phyloP scores from a whole-genome alignment of 2,329 filamentous ascomycete genomes.

The Trichophyton mentagrophytes region DNA sequence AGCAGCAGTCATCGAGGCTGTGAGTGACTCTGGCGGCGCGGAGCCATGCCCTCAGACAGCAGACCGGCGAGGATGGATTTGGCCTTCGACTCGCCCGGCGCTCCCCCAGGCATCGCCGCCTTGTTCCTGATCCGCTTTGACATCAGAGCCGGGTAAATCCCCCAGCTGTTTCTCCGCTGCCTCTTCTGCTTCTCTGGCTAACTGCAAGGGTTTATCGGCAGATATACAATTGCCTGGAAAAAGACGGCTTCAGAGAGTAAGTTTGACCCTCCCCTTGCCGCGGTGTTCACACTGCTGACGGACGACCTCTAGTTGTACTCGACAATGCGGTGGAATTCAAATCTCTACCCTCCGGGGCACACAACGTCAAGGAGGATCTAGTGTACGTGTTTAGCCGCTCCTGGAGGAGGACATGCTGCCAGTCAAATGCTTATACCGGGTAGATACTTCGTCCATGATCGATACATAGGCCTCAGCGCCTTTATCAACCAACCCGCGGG shows the following conservation, averaged over 20 bases:
- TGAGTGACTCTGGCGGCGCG: not conserved
- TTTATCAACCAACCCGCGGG: conserved; percentile 76
- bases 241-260: conserved; percentile 54
- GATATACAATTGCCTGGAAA: conserved; percentile 80
- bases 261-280: conserved; percentile 11
- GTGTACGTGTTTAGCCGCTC: conserved; percentile 31
- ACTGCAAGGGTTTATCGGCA: conserved; percentile 21
- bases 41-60: conserved; percentile 13
- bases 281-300: not conserved
- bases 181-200: not conserved
- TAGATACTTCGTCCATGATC: conserved; percentile 82
- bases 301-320: conserved; percentile 38
- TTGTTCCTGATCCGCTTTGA: conserved; percentile 87
- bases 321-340: conserved; percentile 92
- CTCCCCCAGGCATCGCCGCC: conserved; percentile 50
- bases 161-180: conserved; percentile 11
- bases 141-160: conserved; percentile 65
- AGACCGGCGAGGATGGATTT: conserved; percentile 23
- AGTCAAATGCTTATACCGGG: not conserved
- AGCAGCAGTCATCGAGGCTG: not conserved
- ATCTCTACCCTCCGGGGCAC: conserved; percentile 81
- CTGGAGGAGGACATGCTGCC: not conserved
- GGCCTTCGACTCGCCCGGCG: conserved; percentile 22
- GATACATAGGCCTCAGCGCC: conserved; percentile 77
- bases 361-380: conserved; percentile 76